These are phyloP conservation scores for Crotalaria pallida DNA, from an alignment of 306 rosid species.

Conservation along the genomic window DNA sequence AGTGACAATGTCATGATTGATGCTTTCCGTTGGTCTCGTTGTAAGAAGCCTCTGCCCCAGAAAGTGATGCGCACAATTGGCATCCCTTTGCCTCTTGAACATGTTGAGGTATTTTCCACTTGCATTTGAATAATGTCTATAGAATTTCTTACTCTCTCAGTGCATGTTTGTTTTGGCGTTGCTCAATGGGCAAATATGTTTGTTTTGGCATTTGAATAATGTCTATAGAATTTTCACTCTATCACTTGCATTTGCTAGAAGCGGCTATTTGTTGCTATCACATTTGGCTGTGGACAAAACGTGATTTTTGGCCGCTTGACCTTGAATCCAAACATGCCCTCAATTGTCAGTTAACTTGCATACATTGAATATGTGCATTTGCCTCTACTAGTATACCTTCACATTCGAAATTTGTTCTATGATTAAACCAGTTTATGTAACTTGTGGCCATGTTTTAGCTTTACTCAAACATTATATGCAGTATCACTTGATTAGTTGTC, in stretches of 20 bases:
- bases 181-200: too few relatives aligned
- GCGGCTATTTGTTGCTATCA: too few relatives aligned
- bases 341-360: not conserved
- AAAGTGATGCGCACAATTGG: constrained; percentile 70
- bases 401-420: not conserved
- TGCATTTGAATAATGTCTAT: not conserved
- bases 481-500: not conserved
- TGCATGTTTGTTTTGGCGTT: too few relatives aligned
- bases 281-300: too few relatives aligned
- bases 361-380: not conserved
- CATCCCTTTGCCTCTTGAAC: constrained; percentile 81
- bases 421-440: not conserved
- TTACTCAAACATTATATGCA: not conserved
- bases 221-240: not conserved
- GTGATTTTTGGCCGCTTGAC: too few relatives aligned
- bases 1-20: constrained; percentile 54
- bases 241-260: too few relatives aligned
- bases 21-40: constrained; percentile 83
- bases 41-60: constrained; percentile 90
- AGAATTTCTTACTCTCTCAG: too few relatives aligned
- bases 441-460: not conserved
- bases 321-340: too few relatives aligned
- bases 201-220: not conserved
- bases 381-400: not conserved
- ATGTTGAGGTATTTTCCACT: constrained; percentile 69